phyloP scores from a whole-genome alignment of 2,329 filamentous ascomycete genomes.

The Trichoderma sp. region DNA sequence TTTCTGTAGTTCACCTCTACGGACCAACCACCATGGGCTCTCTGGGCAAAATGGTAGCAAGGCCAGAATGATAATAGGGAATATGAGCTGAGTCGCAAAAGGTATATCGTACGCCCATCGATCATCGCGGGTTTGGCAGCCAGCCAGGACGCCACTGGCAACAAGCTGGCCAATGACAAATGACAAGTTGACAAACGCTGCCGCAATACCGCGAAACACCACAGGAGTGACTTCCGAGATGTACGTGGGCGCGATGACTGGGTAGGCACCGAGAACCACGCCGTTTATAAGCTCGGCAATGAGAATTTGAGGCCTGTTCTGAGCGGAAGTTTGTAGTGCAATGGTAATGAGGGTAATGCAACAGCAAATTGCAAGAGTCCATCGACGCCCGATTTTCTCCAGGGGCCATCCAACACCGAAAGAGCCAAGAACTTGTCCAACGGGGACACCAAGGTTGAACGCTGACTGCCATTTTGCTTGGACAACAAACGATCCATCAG shows the following conservation, averaged over 20 bases:
- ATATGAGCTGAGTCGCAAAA: background rate
- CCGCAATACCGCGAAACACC: constrained; percentile 48
- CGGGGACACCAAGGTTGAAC: constrained; percentile 47
- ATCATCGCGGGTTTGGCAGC: constrained; percentile 36
- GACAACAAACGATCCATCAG: constrained; percentile 41
- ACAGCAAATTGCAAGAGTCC: constrained; percentile 40
- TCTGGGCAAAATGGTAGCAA: constrained; percentile 37
- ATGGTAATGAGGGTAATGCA: constrained; percentile 51
- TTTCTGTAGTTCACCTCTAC: constrained; percentile 37
- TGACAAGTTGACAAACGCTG: constrained; percentile 51
- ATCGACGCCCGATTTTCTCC: constrained; percentile 47
- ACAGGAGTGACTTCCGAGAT: constrained; percentile 49
- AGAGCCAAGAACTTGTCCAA: constrained; percentile 54
- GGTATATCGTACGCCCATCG: constrained; percentile 53
- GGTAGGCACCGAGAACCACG: constrained; percentile 50
- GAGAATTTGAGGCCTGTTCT: constrained; percentile 43
- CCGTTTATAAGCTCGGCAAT: constrained; percentile 51
- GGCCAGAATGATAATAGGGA: constrained; percentile 34
- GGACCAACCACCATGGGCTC: constrained; percentile 45
- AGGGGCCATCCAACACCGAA: constrained; percentile 28
- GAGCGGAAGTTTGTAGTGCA: constrained; percentile 47
- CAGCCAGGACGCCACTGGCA: constrained; percentile 39
- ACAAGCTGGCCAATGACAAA: constrained; percentile 53
- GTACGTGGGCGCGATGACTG: constrained; percentile 51
- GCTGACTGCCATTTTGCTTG: constrained; percentile 55